A percentile compares a stretch with the other conserved stretches of the same genome.
Evolutionary conservation across 129 eudicot genomes (phyloP).

Genomic region (Flaveria brownii): DNA sequence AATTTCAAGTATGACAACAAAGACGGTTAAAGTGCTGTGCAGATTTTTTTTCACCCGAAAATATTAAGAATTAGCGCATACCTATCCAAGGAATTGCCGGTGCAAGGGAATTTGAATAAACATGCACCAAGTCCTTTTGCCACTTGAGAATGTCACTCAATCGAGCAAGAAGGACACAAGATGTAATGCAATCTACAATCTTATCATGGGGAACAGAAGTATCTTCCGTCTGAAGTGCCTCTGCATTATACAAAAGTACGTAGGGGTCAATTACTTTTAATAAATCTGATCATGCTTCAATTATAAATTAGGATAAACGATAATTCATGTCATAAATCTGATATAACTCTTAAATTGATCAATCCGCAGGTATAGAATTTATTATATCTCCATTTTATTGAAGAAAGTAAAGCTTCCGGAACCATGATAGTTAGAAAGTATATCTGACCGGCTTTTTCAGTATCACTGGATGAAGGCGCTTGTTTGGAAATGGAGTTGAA

Average conservation of each 20-base stretch:
- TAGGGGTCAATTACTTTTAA: slow-evolving; percentile 15
- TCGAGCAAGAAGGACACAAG: slow-evolving; percentile 65
- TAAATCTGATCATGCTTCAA: slow-evolving; percentile 11
- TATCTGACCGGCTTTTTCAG: slow-evolving; percentile 57
- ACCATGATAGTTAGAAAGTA: neutral
- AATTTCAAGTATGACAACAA: slow-evolving; percentile 19
- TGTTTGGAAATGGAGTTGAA: slow-evolving; percentile 37
- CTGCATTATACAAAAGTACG: slow-evolving; percentile 39
- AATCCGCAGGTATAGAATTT: neutral
- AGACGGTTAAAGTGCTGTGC: neutral
- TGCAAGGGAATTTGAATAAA: slow-evolving; percentile 51
- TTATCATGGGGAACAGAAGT: slow-evolving; percentile 63
- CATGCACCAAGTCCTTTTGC: slow-evolving; percentile 53
- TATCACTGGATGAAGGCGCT: slow-evolving; percentile 44
- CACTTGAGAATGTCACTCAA: slow-evolving; percentile 63
- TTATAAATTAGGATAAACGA: neutral
- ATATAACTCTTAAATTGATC: neutral
- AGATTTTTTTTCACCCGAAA: too few species aligned
- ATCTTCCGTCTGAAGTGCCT: slow-evolving; percentile 46
- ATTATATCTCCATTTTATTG: neutral
- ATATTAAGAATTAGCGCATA: slow-evolving; percentile 15
- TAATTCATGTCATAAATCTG: neutral
- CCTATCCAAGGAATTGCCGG: slow-evolving; percentile 81
- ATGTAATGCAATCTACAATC: slow-evolving; percentile 62
- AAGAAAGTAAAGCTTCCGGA: neutral